A percentile compares a stretch with the other conserved stretches of the same genome.
Conservation (phyloP, 139 green algal species). For the Coccomyxa sp. region DNA sequence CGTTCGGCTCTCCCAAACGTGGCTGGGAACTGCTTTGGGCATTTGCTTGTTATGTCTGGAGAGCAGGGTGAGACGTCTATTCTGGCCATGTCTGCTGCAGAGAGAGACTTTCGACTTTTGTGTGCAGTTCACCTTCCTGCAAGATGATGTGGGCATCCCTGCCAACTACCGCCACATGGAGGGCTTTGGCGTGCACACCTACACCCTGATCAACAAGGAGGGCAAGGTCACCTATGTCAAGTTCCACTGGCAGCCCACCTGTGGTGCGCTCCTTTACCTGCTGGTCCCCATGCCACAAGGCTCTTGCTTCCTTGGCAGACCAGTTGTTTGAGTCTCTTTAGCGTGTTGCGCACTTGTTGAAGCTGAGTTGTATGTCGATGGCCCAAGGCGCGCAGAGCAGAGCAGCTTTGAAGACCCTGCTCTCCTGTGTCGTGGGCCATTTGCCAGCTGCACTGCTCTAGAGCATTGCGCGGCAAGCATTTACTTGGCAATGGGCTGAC, state of each 20-base stretch:
- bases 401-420: neutral
- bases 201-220: conserved; percentile 77
- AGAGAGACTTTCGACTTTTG: neutral
- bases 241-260: conserved; percentile 95
- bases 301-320: too few relatives aligned
- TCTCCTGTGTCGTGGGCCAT: too few relatives aligned
- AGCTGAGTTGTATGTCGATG: neutral
- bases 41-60: neutral
- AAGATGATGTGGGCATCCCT: conserved; percentile 89
- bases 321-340: too few relatives aligned
- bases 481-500: too few relatives aligned
- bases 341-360: neutral
- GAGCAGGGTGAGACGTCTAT: too few relatives aligned
- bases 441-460: too few relatives aligned
- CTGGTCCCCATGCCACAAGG: too few relatives aligned
- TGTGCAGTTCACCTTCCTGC: conserved; percentile 84
- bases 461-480: too few relatives aligned
- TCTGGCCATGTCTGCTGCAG: too few relatives aligned
- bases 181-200: conserved; percentile 96
- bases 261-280: conserved; percentile 32
- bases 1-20: too few relatives aligned
- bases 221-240: conserved; percentile 86
- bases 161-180: conserved; percentile 91
- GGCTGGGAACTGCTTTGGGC: neutral
- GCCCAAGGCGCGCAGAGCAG: too few relatives aligned